Conservation (phyloP, 2,329 filamentous ascomycete genomes). For the Orbilia blumenaviensis region DNA sequence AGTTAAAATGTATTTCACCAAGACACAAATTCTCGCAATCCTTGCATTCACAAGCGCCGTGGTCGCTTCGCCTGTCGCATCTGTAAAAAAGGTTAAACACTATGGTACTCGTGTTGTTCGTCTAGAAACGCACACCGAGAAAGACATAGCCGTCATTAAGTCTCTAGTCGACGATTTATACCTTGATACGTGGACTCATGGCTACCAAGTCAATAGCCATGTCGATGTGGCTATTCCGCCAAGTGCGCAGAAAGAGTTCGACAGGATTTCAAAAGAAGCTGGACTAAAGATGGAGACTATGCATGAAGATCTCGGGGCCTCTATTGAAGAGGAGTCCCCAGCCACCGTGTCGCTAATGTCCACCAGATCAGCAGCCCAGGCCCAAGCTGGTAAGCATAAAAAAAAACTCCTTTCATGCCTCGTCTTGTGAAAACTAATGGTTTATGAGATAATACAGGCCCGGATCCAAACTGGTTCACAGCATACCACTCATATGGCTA, state of each 20-base stretch:
- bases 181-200: conserved; percentile 61
- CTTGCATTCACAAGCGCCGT: conserved; percentile 42
- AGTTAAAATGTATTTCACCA: conserved; percentile 45
- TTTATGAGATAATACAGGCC: conserved; percentile 25
- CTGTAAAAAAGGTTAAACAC: conserved; percentile 59
- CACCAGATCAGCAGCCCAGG: conserved; percentile 49
- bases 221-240: conserved; percentile 63
- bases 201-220: conserved; percentile 57
- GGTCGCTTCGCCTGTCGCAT: conserved; percentile 32
- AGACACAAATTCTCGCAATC: conserved; percentile 42
- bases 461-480: conserved; percentile 64
- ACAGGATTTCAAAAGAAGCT: conserved; percentile 58
- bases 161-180: conserved; percentile 60
- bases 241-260: conserved; percentile 61
- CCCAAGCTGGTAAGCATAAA: conserved; percentile 57
- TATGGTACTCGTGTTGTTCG: conserved; percentile 63
- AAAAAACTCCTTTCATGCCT: conserved; percentile 57
- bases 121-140: conserved; percentile 58
- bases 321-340: conserved; percentile 61
- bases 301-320: conserved; percentile 63
- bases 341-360: not conserved
- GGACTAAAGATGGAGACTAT: conserved; percentile 60
- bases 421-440: conserved; percentile 62
- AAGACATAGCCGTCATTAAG: conserved; percentile 59
- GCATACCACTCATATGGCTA: conserved; percentile 67